A percentile compares a stretch with the other conserved stretches of the same genome.
Conservation (phyloP, 208 protist species). For the Phytomonas sp. region DNA sequence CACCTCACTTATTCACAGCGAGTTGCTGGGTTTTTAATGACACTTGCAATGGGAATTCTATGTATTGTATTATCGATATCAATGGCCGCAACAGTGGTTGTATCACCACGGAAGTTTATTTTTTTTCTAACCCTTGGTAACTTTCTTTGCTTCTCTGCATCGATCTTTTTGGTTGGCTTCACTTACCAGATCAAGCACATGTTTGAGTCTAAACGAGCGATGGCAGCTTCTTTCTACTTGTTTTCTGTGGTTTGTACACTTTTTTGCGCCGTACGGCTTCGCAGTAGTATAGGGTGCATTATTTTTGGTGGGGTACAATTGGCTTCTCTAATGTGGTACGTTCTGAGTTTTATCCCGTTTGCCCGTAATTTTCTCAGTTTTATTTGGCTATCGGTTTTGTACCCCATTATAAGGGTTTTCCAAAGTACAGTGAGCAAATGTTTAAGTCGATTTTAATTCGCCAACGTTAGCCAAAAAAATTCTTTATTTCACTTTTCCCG, state of each 20-base stretch:
- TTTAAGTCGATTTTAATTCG: background rate
- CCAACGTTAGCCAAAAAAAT: background rate
- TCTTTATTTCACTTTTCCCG: background rate
- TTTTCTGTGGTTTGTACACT: conserved; percentile 66
- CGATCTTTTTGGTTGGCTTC: conserved; percentile 84
- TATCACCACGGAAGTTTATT: conserved; percentile 82
- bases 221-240: conserved; percentile 64
- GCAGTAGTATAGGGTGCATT: conserved; percentile 45
- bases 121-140: conserved; percentile 89
- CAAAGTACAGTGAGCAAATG: conserved; percentile 2
- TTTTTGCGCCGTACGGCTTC: conserved; percentile 47
- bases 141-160: conserved; percentile 73
- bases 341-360: conserved; percentile 85
- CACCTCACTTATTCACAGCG: conserved; percentile 75
- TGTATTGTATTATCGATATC: conserved; percentile 59
- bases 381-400: conserved; percentile 6
- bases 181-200: conserved; percentile 63
- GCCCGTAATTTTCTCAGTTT: conserved; percentile 28
- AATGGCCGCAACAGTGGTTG: conserved; percentile 44
- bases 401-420: background rate
- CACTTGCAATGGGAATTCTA: conserved; percentile 75
- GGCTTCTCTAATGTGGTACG: conserved; percentile 75
- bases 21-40: conserved; percentile 72
- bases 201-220: conserved; percentile 67
- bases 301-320: conserved; percentile 62